phyloP scores from a whole-genome alignment of 1,284 basidiomycete genomes.

The Moesziomyces antarcticus region DNA sequence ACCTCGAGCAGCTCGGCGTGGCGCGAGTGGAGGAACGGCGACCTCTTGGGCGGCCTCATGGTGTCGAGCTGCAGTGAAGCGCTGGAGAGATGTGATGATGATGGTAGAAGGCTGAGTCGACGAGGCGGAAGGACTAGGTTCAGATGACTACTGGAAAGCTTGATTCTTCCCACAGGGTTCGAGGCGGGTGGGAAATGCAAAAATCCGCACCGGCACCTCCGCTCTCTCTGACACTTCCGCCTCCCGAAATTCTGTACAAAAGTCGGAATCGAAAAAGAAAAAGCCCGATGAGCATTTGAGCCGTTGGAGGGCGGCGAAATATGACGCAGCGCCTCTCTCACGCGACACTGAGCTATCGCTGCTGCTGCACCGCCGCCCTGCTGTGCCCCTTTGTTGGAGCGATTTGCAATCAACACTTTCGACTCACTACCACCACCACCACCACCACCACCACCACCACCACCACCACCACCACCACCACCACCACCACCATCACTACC shows the following conservation, averaged over 20 bases:
- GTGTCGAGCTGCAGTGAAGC: not conserved
- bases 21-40: conserved; percentile 42
- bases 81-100: not conserved
- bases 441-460: too few species aligned
- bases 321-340: conserved; percentile 4
- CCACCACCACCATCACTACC: too few species aligned
- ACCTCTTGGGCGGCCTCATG: conserved; percentile 50
- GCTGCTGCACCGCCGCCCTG: too few species aligned
- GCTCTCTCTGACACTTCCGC: conserved; percentile 27
- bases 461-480: too few species aligned
- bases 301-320: too few species aligned
- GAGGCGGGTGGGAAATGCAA: conserved; percentile 1
- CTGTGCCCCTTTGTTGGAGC: not conserved
- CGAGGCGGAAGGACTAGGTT: not conserved
- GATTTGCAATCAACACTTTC: not conserved
- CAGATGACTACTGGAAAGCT: not conserved
- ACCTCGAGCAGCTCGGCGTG: conserved; percentile 43
- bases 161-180: not conserved
- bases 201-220: not conserved
- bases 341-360: conserved; percentile 11
- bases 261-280: not conserved
- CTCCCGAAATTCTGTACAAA: conserved; percentile 2
- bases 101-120: not conserved
- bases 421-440: conserved; percentile 1
- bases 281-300: too few species aligned